phyloP scores from a whole-genome alignment of 164 flowering plant genomes.

The Tetrastigma voinierianum region DNA sequence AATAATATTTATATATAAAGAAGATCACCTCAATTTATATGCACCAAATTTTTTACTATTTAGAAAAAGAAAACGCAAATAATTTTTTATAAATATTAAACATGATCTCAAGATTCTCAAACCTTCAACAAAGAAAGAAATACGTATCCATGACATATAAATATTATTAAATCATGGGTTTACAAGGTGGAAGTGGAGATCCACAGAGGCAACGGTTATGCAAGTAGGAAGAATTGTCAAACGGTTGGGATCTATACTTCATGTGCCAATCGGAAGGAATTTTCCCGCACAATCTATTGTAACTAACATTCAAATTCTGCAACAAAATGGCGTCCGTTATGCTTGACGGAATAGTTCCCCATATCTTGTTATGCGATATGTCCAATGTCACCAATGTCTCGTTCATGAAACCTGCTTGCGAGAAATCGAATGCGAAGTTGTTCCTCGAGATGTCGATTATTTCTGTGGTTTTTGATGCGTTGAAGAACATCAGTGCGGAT shows the following conservation, averaged over 20 bases:
- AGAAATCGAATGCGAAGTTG: constrained; percentile 10
- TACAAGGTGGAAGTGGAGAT: neutral
- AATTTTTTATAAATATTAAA: too few relatives aligned
- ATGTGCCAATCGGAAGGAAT: constrained; percentile 7
- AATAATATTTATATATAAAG: too few relatives aligned
- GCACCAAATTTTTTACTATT: too few relatives aligned
- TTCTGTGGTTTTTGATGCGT: too few relatives aligned
- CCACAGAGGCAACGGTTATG: constrained; percentile 4
- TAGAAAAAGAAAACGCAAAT: too few relatives aligned
- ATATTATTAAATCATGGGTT: too few relatives aligned
- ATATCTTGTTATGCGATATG: constrained; percentile 14
- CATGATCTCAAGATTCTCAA: too few relatives aligned
- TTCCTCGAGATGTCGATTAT: constrained; percentile 9
- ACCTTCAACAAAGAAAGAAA: too few relatives aligned
- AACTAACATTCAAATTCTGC: constrained; percentile 10
- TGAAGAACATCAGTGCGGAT: too few relatives aligned
- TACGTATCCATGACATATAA: too few relatives aligned
- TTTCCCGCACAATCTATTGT: constrained; percentile 16
- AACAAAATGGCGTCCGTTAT: constrained; percentile 7
- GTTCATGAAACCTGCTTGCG: constrained; percentile 1
- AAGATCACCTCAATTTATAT: too few relatives aligned
- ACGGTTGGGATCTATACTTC: constrained; percentile 7
- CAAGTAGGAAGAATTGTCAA: constrained; percentile 7
- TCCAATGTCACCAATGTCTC: constrained; percentile 8
- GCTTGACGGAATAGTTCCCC: constrained; percentile 5